Conservation (phyloP, 1,284 basidiomycete species). For the Athelia psychrophila region DNA sequence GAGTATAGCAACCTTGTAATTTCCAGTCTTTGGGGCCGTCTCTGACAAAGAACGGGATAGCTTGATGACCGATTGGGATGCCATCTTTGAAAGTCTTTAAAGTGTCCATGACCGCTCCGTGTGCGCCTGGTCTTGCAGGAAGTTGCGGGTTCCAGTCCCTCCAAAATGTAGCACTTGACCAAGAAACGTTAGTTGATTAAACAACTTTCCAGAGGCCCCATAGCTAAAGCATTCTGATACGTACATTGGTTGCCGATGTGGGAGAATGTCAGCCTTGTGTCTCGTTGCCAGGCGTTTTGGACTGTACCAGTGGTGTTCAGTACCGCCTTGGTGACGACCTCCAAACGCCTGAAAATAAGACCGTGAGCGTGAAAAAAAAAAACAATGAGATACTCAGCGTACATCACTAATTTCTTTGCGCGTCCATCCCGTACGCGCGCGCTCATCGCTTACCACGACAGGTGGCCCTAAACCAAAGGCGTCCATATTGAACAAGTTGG, state of each 20-base stretch:
- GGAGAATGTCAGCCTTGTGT: not conserved
- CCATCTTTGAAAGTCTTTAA: not conserved
- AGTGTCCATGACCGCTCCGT: not conserved
- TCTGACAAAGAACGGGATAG: not conserved
- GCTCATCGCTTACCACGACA: not conserved
- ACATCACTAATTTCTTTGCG: conserved; percentile 1
- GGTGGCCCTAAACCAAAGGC: not conserved
- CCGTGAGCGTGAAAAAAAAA: not conserved
- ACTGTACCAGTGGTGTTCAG: not conserved
- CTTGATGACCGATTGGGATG: not conserved
- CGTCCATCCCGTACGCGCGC: not conserved
- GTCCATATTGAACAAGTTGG: not conserved
- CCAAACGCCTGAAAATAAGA: not conserved
- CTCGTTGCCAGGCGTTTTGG: not conserved
- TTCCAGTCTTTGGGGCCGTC: not conserved
- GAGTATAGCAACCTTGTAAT: not conserved
- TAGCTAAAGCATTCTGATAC: too few species aligned
- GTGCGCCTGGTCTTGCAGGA: not conserved
- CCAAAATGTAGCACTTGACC: not conserved
- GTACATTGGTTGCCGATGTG: not conserved
- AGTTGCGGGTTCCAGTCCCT: not conserved
- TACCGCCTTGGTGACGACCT: not conserved
- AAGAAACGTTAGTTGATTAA: too few species aligned
- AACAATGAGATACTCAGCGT: not conserved
- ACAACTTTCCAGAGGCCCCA: too few species aligned